Base-by-base conservation (phyloP, 352 stramenopile genomes). In the Thraustotheca clavata region DNA sequence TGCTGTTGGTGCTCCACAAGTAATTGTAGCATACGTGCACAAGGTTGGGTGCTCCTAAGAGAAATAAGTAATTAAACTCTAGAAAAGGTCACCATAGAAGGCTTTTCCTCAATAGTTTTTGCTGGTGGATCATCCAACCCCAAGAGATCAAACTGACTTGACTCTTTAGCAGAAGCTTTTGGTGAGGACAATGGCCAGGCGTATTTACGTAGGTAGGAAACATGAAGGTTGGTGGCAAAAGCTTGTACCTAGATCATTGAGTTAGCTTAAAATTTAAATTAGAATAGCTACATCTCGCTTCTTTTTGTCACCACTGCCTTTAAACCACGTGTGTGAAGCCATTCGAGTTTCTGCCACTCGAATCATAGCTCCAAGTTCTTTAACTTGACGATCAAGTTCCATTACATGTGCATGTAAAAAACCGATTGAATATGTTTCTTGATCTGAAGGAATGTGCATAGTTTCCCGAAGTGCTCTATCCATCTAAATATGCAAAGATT, bases 301-400 rank as follows among this genome's bases (percentile, higher is more conserved):
- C 48, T 91, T 90, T 67, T 94, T 94, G 70, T 91, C 73, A 34
- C 83, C 67, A 57, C 81, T 91, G 14, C 80, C 90, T 47, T 94
- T 94, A 68, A 94, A 94, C 16, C 83, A 92, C 31, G 80, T 81
- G 33, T 83, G 78, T 11, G 88, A 76, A 8, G 73, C 69, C 18
- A 89, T 63, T 48, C 57, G 57, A 9, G 57, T 31, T 34, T 65
- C 57, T 18, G 57, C 57, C 24, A 36, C 57, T 0, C 57, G 57
- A 16, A 65, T 65, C 57, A 65, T 65, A n/a, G 57, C 57, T 6
- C 34, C 57, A 9, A 65, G 38, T 26, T 65, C 57, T 33, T 65
- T 65, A 9, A 65, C 57, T 12, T 65, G 39, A 16, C 57, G 24
- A 9, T 43, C 57, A n/a, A 65, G 57, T 33, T 65, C 57, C 38